Conservation (phyloP, 371 early-diverging fungal genomes). For the Mortierella sp. region DNA sequence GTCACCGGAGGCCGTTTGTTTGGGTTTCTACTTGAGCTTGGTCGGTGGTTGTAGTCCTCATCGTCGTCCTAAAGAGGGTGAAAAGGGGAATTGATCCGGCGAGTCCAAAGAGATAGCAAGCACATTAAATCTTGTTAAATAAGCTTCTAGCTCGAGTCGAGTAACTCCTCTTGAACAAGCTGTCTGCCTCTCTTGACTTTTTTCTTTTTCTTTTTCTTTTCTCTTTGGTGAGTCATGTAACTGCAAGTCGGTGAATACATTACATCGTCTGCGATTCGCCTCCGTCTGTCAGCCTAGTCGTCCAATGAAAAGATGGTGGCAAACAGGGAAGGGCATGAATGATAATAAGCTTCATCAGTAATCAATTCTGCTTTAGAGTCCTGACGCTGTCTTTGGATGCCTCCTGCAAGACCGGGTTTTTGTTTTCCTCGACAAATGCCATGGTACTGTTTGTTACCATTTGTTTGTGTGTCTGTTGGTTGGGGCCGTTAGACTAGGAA, state of each 20-base stretch:
- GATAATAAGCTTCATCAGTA: neutral
- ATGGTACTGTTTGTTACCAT: too few species aligned
- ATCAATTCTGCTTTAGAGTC: too few species aligned
- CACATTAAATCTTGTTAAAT: constrained; percentile 8
- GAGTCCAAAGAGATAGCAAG: neutral
- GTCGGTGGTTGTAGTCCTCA: neutral
- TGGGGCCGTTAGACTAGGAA: too few species aligned
- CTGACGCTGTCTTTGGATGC: too few species aligned
- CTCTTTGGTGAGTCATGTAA: neutral
- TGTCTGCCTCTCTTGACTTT: neutral
- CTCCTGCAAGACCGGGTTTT: too few species aligned
- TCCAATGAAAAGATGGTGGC: too few species aligned
- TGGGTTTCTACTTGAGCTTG: constrained; percentile 11
- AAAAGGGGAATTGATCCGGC: neutral
- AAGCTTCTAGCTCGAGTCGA: too few species aligned
- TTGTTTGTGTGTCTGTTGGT: too few species aligned
- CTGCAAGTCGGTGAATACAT: constrained; percentile 2
- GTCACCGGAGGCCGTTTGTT: constrained; percentile 22
- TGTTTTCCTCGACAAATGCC: neutral
- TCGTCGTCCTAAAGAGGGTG: constrained; percentile 23
- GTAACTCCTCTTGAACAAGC: neutral
- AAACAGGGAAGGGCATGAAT: neutral
- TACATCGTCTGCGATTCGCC: constrained; percentile 25
- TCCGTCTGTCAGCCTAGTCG: constrained; percentile 22
- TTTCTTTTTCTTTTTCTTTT: neutral